These are phyloP conservation scores for Harringtonia aguacate DNA, from an alignment of 2,329 filamentous ascomycete genomes.

Conservation along the genomic window DNA sequence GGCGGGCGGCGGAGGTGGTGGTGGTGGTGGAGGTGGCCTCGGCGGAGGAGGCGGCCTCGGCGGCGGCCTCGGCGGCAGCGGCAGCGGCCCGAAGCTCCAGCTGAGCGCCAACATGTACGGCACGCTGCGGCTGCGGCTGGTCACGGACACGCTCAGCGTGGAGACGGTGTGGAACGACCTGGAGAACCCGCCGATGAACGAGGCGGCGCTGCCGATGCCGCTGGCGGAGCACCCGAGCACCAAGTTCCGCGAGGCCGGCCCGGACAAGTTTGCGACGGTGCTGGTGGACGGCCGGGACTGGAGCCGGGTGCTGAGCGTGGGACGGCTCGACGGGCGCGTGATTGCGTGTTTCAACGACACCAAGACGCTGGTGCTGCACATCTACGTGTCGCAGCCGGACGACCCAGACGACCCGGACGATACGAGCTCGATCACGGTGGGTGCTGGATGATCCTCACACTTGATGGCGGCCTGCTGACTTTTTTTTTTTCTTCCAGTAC, in stretches of 20 bases:
- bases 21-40: slow-evolving; percentile 1
- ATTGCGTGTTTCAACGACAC: slow-evolving; percentile 85
- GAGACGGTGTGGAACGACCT: slow-evolving; percentile 78
- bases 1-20: slow-evolving; percentile 3
- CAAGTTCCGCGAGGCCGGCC: slow-evolving; percentile 62
- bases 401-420: slow-evolving; percentile 43
- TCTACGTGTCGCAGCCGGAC: slow-evolving; percentile 65
- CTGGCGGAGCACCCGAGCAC: slow-evolving; percentile 76
- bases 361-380: slow-evolving; percentile 72
- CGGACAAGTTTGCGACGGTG: slow-evolving; percentile 79
- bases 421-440: slow-evolving; percentile 66
- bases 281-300: slow-evolving; percentile 90
- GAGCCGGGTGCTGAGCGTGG: slow-evolving; percentile 88
- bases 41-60: slow-evolving; percentile 1
- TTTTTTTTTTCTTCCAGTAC: slow-evolving; percentile 17
- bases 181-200: slow-evolving; percentile 79
- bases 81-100: slow-evolving; percentile 56
- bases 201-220: slow-evolving; percentile 58
- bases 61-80: slow-evolving; percentile 1
- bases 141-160: slow-evolving; percentile 76
- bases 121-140: slow-evolving; percentile 65
- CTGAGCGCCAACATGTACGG: slow-evolving; percentile 93
- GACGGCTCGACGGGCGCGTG: slow-evolving; percentile 76
- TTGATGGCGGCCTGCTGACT: too few relatives aligned
- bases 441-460: too few relatives aligned